Evolutionary conservation across 495 filamentous ascomycete species (phyloP).

Genomic region (Penicillium mononematosum): DNA sequence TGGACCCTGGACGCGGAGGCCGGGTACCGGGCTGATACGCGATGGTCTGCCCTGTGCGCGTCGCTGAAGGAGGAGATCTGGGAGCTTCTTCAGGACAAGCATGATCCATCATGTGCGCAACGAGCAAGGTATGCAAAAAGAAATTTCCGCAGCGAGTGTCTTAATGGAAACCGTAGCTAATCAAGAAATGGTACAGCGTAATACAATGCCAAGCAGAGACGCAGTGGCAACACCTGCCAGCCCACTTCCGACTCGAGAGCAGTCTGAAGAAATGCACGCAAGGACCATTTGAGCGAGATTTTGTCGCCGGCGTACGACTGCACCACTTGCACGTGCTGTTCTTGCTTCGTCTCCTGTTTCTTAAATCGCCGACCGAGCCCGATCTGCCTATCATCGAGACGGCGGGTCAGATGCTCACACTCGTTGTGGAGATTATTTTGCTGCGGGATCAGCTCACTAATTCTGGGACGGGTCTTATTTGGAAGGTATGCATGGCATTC

Average conservation of each 20-base stretch:
- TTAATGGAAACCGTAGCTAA: neutral
- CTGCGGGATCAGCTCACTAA: constrained; percentile 40
- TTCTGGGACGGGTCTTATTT: constrained; percentile 43
- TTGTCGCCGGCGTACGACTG: constrained; percentile 36
- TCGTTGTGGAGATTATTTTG: constrained; percentile 39
- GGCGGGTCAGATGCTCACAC: constrained; percentile 35
- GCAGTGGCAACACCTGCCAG: constrained; percentile 29
- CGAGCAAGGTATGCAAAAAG: constrained; percentile 21
- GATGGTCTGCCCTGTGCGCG: constrained; percentile 43
- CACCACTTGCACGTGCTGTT: constrained; percentile 46
- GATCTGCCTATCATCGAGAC: constrained; percentile 31
- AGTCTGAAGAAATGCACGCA: constrained; percentile 28
- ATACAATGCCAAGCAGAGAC: constrained; percentile 29
- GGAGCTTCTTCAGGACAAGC: constrained; percentile 37
- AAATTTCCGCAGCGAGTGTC: neutral
- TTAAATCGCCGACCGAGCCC: constrained; percentile 35
- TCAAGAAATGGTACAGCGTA: constrained; percentile 13
- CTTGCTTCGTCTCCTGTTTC: constrained; percentile 32
- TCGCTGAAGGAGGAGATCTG: constrained; percentile 42
- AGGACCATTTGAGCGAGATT: constrained; percentile 35
- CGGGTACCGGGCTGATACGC: constrained; percentile 37
- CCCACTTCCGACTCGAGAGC: constrained; percentile 28
- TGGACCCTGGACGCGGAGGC: constrained; percentile 26
- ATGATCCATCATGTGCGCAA: constrained; percentile 21
- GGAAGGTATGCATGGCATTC: constrained; percentile 32